Base-by-base conservation (phyloP, 164 flowering plant species). In the Piper betle region DNA sequence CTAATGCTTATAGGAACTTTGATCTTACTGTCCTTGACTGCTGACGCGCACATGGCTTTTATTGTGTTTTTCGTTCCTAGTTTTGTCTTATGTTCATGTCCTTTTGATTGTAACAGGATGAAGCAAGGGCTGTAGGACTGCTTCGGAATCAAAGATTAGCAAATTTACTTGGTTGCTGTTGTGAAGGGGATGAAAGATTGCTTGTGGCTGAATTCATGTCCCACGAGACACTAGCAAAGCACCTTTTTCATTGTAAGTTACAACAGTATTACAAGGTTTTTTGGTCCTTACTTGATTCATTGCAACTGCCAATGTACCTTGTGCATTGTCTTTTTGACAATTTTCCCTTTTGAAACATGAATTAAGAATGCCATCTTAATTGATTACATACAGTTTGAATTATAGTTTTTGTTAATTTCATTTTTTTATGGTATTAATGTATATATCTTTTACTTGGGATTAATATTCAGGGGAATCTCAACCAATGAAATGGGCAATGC, bases 401-500 rank as follows among this genome's bases (percentile, higher is more conserved):
- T 13, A 38, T 38, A 37, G 60, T 39, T 38, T 58, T 18, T 58
- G 3, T 10, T 58, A 46, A 46, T 39, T 6, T 39, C 15, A 17
- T 25, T 70, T 25, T 25, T 25, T 25, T 25, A 25, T 25, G 33
- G 33, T 25, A 25, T 25, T 25, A 25, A 25, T 25, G 2, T 25
- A 25, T 25, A 25, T 25, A 25, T 25, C 33, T 25, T 25, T 38
- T 63, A n/a, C 12, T 10, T 25, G 39, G 42, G 63, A 56, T 52
- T 64, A 54, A 53, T 53, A 25, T 38, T 48, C 68, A 89, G 96
- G 96, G 96, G 96, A 89, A 72, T 42, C 86, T 63, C 91, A 83
- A 60, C 96, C 96, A 42, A 84, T 90, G 94, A 81, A 79, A 74
- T 90, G 92, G 97, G 80, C 91, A 58, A 87, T 91, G 96, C 73